Conservation (phyloP, 345 rosid genomes). For the Lepidium aucheri region DNA sequence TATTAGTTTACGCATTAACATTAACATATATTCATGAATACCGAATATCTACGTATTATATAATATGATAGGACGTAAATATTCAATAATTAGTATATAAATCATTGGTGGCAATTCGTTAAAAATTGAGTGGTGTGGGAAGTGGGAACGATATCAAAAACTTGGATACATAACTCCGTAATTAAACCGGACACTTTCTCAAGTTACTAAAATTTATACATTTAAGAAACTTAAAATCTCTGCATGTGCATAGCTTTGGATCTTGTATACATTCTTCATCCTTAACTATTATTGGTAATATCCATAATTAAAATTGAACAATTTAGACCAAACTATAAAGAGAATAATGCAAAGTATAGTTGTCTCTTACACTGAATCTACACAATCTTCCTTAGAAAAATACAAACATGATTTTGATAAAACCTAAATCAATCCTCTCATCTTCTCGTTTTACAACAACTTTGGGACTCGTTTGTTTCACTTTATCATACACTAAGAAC, state of each 20-base stretch:
- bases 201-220: background rate
- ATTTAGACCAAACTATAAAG: background rate
- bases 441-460: constrained; percentile 16
- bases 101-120: background rate
- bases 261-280: constrained; percentile 4
- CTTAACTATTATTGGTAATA: background rate
- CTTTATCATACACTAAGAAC: background rate
- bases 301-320: background rate
- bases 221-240: background rate
- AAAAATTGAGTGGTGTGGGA: constrained; percentile 11
- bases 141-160: background rate
- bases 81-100: too few relatives aligned
- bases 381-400: constrained; percentile 20
- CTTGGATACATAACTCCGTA: constrained; percentile 27
- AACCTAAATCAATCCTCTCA: constrained; percentile 20
- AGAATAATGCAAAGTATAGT: background rate
- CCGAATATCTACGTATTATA: too few relatives aligned
- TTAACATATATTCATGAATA: too few relatives aligned
- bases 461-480: constrained; percentile 8
- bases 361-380: constrained; percentile 18
- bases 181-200: background rate
- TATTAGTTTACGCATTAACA: too few relatives aligned
- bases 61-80: too few relatives aligned
- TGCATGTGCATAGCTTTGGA: constrained; percentile 23
- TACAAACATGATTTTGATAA: constrained; percentile 20